Percentiles rank a stretch among this genome's conserved stretches.
These are phyloP conservation scores for Talaromyces albobiverticillius DNA, from an alignment of 2,329 filamentous ascomycete genomes.

Conservation along the genomic window DNA sequence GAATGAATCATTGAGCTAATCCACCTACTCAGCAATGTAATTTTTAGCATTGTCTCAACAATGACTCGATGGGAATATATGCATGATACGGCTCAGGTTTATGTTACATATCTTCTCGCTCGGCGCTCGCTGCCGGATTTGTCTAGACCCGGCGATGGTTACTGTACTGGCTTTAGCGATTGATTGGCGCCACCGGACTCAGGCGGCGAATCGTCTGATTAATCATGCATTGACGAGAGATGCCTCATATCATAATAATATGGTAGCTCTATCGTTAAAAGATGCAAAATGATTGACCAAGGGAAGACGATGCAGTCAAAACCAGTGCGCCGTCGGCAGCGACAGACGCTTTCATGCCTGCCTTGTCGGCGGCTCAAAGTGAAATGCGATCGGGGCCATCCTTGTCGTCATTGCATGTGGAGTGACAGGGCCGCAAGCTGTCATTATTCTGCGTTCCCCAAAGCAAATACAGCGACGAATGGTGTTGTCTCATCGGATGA, in stretches of 20 bases:
- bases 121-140: too few species aligned
- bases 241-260: background rate
- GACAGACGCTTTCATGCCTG: constrained; percentile 16
- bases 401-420: constrained; percentile 16
- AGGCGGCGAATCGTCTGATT: too few species aligned
- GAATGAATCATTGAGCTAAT: too few species aligned
- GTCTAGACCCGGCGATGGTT: too few species aligned
- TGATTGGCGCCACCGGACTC: too few species aligned
- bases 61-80: too few species aligned
- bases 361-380: constrained; percentile 17
- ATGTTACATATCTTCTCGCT: too few species aligned
- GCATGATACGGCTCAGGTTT: too few species aligned
- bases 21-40: too few species aligned
- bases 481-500: constrained; percentile 7
- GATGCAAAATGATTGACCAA: constrained; percentile 4
- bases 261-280: background rate
- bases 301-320: constrained; percentile 3
- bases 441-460: constrained; percentile 11
- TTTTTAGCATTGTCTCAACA: too few species aligned
- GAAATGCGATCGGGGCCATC: constrained; percentile 15
- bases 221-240: too few species aligned
- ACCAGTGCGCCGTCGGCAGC: constrained; percentile 14
- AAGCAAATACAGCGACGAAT: background rate
- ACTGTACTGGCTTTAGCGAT: too few species aligned
- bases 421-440: constrained; percentile 15